Base-by-base conservation (phyloP, 768 basidiomycete species). In the Boletus rubroflammeus region DNA sequence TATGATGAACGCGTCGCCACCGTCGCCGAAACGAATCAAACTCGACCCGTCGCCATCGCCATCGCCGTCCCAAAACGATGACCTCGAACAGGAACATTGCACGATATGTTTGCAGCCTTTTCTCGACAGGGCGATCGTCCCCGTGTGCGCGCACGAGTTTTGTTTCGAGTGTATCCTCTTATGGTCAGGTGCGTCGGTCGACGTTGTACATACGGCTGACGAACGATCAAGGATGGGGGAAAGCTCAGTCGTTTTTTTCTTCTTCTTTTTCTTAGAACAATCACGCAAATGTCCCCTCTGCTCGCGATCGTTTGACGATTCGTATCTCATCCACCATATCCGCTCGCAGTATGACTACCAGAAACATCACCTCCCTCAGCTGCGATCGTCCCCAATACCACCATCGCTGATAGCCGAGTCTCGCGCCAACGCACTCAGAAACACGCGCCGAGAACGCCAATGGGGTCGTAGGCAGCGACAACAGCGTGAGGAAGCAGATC, bases 121-220 rank as follows among this genome's bases (percentile, higher is more conserved):
- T 48, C 74, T 78, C 14, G 92, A 97, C 72, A 76, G 88, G 42
- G 88, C 93, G 0, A 79, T 95, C 36, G 76, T 96, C 25, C 90
- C 93, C 1, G 78, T 76, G 8, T 97, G 94, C 69, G 88, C 90
- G 2, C 94, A 98, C 75, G 88, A 90, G 64, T 95, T 95, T 65
- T 98, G 94, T 64, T 96, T 96, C 60, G 89, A 91, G 52, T 98
- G 94, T 67, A 77, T 97, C 23, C 74, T 88, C 44, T 72, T 93
- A 1, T 96, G 93, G 94, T 81, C 88, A 50, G 86, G 90, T 90
- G 55, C 60, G 80, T 73, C 8, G 2, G n/a, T 21, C 25, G 13
- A n/a, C n/a, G n/a, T n/a, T n/a, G n/a, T n/a, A n/a, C n/a, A n/a
- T n/a, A n/a, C n/a, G n/a, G n/a, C n/a, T n/a, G 23, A 25, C 28